These are phyloP conservation scores for Xylariaceae sp. DNA, from an alignment of 2,329 filamentous ascomycete species.

Conservation along the genomic window DNA sequence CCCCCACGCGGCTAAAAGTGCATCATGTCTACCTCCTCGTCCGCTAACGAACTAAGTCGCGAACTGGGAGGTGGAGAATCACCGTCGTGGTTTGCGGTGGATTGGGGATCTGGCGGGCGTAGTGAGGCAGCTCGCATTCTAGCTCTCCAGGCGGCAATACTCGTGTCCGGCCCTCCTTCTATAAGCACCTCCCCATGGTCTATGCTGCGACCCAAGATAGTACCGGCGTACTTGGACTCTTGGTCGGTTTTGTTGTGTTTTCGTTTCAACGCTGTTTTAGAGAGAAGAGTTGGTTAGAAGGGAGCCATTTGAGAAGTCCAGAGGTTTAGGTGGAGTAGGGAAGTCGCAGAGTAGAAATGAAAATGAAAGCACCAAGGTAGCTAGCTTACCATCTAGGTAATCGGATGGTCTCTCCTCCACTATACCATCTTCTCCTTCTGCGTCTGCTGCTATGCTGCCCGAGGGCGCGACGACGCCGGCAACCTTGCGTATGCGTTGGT, in stretches of 20 bases:
- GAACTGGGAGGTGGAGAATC: constrained; percentile 48
- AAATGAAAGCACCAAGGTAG: constrained; percentile 12
- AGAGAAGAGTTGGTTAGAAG: not conserved
- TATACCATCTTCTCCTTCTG: constrained; percentile 44
- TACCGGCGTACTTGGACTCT: constrained; percentile 79
- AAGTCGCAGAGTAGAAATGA: not conserved
- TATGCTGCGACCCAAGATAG: constrained; percentile 67
- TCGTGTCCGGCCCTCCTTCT: constrained; percentile 68
- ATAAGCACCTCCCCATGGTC: constrained; percentile 69
- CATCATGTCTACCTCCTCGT: constrained; percentile 40
- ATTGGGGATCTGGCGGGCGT: constrained; percentile 25
- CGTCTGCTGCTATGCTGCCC: constrained; percentile 25
- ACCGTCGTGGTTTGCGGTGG: constrained; percentile 20
- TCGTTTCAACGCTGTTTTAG: constrained; percentile 66
- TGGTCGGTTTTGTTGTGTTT: constrained; percentile 88
- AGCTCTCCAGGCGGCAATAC: constrained; percentile 60
- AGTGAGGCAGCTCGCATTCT: constrained; percentile 33
- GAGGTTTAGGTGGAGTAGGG: not conserved
- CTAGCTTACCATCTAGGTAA: constrained; percentile 56
- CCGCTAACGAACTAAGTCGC: constrained; percentile 52
- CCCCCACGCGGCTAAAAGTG: constrained; percentile 18
- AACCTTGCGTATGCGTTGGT: constrained; percentile 75
- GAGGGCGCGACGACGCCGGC: constrained; percentile 56
- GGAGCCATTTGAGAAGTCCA: not conserved
- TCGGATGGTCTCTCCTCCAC: constrained; percentile 50